Percentiles rank a stretch among this genome's conserved stretches.
These are phyloP conservation scores for Vigna reflexopilosa DNA, from an alignment of 306 rosid species.

Conservation along the genomic window DNA sequence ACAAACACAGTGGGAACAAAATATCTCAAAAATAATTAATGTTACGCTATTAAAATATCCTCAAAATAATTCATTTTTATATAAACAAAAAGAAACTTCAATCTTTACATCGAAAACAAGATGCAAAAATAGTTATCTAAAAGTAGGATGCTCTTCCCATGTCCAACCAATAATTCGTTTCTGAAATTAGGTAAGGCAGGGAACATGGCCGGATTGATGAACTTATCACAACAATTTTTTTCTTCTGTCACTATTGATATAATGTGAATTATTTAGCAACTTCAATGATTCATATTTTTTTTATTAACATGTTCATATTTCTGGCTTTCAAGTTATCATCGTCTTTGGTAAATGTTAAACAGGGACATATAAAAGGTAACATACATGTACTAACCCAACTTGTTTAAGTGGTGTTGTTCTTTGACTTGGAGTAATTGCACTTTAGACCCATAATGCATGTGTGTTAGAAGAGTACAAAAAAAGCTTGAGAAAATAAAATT, in stretches of 20 bases:
- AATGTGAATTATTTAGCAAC: too few relatives aligned
- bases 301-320: neutral
- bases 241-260: too few relatives aligned
- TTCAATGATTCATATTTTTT: too few relatives aligned
- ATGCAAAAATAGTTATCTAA: too few relatives aligned
- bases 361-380: neutral
- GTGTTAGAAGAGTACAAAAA: neutral
- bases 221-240: neutral
- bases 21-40: too few relatives aligned
- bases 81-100: too few relatives aligned
- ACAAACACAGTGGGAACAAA: neutral
- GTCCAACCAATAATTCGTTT: neutral
- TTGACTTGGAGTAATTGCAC: neutral
- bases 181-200: constrained; percentile 3
- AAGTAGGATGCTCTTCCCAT: too few relatives aligned
- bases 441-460: neutral
- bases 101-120: too few relatives aligned
- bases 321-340: neutral
- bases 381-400: neutral
- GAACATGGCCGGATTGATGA: neutral
- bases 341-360: too few relatives aligned
- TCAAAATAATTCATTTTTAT: too few relatives aligned
- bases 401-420: neutral
- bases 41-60: too few relatives aligned
- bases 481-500: neutral